Percentiles rank a stretch among this genome's conserved stretches.
These are phyloP conservation scores for Musa balbisiana DNA, from an alignment of 202 grass and related monocot species.

Conservation along the genomic window DNA sequence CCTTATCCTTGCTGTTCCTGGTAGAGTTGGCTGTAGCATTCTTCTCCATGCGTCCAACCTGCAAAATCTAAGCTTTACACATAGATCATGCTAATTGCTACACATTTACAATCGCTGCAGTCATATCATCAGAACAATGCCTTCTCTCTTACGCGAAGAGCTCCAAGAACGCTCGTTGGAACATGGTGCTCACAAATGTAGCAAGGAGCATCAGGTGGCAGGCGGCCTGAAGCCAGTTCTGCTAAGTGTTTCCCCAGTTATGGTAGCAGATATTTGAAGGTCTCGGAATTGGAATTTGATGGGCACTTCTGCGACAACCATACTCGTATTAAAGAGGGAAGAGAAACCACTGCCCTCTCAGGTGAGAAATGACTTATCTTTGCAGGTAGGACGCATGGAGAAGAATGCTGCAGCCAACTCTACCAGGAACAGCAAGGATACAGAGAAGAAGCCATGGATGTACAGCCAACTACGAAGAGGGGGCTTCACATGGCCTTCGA, in stretches of 20 bases:
- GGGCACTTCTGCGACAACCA: neutral
- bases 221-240: neutral
- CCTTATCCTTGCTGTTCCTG: neutral
- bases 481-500: slow-evolving; percentile 53
- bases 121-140: neutral
- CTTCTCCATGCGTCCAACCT: slow-evolving; percentile 25
- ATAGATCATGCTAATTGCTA: neutral
- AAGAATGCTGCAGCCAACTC: neutral
- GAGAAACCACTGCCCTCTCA: slow-evolving; percentile 10
- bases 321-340: neutral
- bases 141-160: neutral
- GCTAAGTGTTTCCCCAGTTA: slow-evolving; percentile 2
- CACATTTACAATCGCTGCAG: neutral
- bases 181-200: neutral
- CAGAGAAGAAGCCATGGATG: neutral
- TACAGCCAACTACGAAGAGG: slow-evolving; percentile 19
- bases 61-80: no score
- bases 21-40: neutral
- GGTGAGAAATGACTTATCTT: slow-evolving; percentile 9
- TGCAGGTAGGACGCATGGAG: slow-evolving; percentile 11
- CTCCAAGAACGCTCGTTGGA: neutral
- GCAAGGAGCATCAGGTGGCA: slow-evolving; percentile 13
- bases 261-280: slow-evolving; percentile 4
- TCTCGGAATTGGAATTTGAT: slow-evolving; percentile 13
- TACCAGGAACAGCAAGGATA: neutral